A percentile compares a stretch with the other conserved stretches of the same genome.
Evolutionary conservation across 306 rosid genomes (phyloP).

Genomic region (Trifolium dubium): DNA sequence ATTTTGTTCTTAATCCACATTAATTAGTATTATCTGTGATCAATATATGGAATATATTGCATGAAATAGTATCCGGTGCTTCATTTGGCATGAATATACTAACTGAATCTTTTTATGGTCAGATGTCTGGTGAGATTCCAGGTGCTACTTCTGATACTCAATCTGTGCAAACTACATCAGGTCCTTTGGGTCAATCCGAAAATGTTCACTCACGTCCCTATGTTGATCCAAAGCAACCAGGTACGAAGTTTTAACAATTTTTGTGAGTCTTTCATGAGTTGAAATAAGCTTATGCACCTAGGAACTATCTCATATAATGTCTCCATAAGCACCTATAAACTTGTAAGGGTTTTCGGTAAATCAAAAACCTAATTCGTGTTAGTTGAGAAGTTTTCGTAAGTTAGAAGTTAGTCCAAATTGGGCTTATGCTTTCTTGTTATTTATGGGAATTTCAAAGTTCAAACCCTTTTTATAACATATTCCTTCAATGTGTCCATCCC

Average conservation of each 20-base stretch:
- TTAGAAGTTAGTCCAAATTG: too few species aligned
- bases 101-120: slow-evolving; percentile 29
- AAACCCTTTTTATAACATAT: too few species aligned
- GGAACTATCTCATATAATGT: background rate
- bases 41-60: background rate
- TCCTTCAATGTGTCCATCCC: background rate
- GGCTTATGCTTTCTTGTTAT: too few species aligned
- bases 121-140: slow-evolving; percentile 90
- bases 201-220: slow-evolving; percentile 61
- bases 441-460: too few species aligned
- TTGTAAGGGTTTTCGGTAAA: too few species aligned
- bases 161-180: slow-evolving; percentile 78
- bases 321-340: background rate
- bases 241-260: slow-evolving; percentile 43
- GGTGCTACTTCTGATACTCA: slow-evolving; percentile 80
- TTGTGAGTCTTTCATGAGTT: background rate
- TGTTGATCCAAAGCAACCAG: slow-evolving; percentile 83
- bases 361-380: too few species aligned
- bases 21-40: background rate
- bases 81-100: slow-evolving; percentile 4
- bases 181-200: slow-evolving; percentile 79
- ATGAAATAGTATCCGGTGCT: background rate
- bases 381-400: too few species aligned
- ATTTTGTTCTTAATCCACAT: background rate
- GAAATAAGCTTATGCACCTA: background rate